Evolutionary conservation across 495 filamentous ascomycete genomes (phyloP), one percentile per base, ranked within the genome.

Genomic region (Trichocladium antarcticum): DNA sequence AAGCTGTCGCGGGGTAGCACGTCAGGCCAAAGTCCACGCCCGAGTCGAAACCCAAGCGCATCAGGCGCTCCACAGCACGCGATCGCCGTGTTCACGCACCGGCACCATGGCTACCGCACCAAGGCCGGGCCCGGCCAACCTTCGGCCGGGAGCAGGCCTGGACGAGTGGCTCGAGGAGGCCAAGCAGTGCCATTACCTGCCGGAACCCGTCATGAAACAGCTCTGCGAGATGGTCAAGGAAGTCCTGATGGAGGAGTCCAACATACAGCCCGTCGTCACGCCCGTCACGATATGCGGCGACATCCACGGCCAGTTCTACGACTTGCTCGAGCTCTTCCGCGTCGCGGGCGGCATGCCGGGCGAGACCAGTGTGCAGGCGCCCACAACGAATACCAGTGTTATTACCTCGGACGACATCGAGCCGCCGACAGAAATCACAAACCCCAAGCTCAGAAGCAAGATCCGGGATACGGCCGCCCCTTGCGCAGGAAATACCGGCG

Each of bases 281-380:
- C 92, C 92, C n/a, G 92, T 98, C 45, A 98, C 92, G 24, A 82
- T 98, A 55, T 98, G 92, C 61, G 92, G 92, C 59, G 92, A 98
- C 63, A 95, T 98, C 57, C 92, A 98, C 68, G 92, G 92, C 59
- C 92, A 98, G 70, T 98, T 96, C 69, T 98, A 97, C 74, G 92
- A 98, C 66, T 76, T 98, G 6, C 78, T 97, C 42, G 92, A 98
- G 68, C 80, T 98, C 24, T 98, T 98, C 71, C 84, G 87, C 36
- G 89, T 98, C 6, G 89, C 89, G 17, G 92, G 92, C 42, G 92
- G 92, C 49, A 92, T 96, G 81, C 92, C 92, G 12, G 82, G 85
- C 53, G 82, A 90, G 54, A 76, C 77, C 11, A 73, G 78, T 32
- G 75, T 76, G 2, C 76, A 84, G 56, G 62, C 73, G 5, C 83